Evolutionary conservation across 805 yeast genomes (phyloP).

Genomic region (Saturnispora ahearnii): DNA sequence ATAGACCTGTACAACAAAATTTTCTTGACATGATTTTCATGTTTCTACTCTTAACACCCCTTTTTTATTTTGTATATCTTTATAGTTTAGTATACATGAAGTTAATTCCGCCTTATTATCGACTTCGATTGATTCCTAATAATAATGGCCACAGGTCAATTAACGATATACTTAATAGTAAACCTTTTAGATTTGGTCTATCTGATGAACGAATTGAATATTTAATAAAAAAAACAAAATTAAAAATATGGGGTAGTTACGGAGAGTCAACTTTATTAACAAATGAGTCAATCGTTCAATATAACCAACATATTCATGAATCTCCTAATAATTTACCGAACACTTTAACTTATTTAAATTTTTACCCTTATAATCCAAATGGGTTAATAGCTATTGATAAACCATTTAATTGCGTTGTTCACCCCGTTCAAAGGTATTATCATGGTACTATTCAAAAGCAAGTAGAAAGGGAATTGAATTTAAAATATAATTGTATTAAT

Average conservation of each 20-base stretch:
- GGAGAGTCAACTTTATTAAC: neutral
- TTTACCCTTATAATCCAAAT: neutral
- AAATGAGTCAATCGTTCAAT: constrained; percentile 2
- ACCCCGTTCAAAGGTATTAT: constrained; percentile 37
- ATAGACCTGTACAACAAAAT: neutral
- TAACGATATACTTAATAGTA: constrained; percentile 6
- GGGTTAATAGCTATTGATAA: constrained; percentile 34
- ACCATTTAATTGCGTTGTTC: constrained; percentile 45
- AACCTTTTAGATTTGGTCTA: constrained; percentile 11
- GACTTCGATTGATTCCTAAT: neutral
- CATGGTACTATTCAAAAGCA: constrained; percentile 39
- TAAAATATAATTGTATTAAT: constrained; percentile 31
- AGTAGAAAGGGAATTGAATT: constrained; percentile 25
- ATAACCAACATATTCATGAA: constrained; percentile 13
- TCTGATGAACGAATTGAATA: neutral
- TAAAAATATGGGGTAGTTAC: constrained; percentile 3
- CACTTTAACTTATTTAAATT: neutral
- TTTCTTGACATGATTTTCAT: neutral
- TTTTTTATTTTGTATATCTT: neutral
- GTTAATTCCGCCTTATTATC: constrained; percentile 1
- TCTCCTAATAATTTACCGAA: constrained; percentile 5
- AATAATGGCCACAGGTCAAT: neutral
- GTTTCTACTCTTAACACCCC: neutral
- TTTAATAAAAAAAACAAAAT: neutral
- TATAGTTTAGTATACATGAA: neutral